Percentiles rank a stretch among this genome's conserved stretches.
Evolutionary conservation across 495 filamentous ascomycete genomes (phyloP).

Genomic region (Poronia punctata): DNA sequence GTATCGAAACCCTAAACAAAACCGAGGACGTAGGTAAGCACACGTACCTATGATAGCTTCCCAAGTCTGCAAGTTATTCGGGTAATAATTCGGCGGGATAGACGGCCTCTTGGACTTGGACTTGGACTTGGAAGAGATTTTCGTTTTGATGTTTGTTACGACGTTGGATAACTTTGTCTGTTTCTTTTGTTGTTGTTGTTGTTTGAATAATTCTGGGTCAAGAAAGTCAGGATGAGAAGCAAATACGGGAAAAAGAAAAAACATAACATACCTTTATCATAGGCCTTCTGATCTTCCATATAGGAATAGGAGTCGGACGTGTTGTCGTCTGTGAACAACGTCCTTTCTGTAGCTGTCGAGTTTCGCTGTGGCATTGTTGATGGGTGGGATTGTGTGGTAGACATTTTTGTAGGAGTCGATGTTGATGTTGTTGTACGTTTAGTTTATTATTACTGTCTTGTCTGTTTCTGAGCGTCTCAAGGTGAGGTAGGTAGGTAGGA

Average conservation of each 20-base stretch:
- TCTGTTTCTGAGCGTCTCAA: no score
- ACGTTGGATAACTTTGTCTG: slow-evolving; percentile 1
- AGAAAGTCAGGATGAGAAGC: no score
- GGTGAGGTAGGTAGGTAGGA: no score
- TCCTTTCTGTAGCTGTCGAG: background rate
- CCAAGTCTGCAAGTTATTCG: slow-evolving; percentile 2
- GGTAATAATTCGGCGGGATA: slow-evolving; percentile 6
- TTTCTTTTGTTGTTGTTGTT: no score
- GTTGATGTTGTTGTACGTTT: no score
- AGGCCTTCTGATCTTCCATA: no score
- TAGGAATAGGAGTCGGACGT: slow-evolving; percentile 1
- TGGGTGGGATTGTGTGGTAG: slow-evolving; percentile 1
- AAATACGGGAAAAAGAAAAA: no score
- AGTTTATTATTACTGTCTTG: no score
- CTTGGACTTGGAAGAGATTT: background rate
- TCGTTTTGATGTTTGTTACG: slow-evolving; percentile 1
- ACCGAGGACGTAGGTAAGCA: no score
- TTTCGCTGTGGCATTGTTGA: background rate
- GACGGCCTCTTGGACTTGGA: background rate
- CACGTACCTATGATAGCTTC: slow-evolving; percentile 4
- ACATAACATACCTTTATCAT: no score
- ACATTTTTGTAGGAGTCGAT: background rate
- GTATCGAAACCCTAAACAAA: no score
- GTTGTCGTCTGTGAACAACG: slow-evolving; percentile 7
- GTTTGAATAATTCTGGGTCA: no score